These are phyloP conservation scores for Populus tremula DNA, from an alignment of 345 rosid genomes.

Conservation along the genomic window DNA sequence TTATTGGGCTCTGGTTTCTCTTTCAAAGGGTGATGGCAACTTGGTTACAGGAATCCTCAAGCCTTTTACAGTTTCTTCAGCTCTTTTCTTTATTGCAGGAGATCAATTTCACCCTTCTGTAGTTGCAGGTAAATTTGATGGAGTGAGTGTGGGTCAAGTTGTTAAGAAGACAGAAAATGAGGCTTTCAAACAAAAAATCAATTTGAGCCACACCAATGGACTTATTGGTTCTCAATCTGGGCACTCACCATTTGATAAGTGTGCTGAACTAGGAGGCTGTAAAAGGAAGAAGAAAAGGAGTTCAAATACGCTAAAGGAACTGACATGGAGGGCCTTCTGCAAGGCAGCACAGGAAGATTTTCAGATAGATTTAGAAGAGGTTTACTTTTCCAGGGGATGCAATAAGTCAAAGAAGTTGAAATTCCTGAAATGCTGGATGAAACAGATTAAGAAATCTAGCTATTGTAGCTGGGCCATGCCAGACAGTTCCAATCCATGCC, in stretches of 20 bases:
- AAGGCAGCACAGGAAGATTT: slow-evolving; percentile 47
- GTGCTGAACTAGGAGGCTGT: slow-evolving; percentile 15
- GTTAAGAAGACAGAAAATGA: slow-evolving; percentile 15
- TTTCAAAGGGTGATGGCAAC: slow-evolving; percentile 45
- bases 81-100: slow-evolving; percentile 44
- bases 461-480: slow-evolving; percentile 26
- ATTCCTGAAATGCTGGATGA: slow-evolving; percentile 93
- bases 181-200: slow-evolving; percentile 6
- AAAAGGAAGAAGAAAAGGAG: slow-evolving; percentile 41
- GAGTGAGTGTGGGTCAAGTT: slow-evolving; percentile 14
- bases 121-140: slow-evolving; percentile 6
- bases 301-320: slow-evolving; percentile 37
- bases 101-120: slow-evolving; percentile 25
- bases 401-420: slow-evolving; percentile 65
- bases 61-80: slow-evolving; percentile 71
- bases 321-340: slow-evolving; percentile 59
- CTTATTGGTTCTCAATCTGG: slow-evolving; percentile 22
- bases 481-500: slow-evolving; percentile 26
- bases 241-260: slow-evolving; percentile 16
- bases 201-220: slow-evolving; percentile 10
- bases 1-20: slow-evolving; percentile 59
- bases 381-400: slow-evolving; percentile 47
- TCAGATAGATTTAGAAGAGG: slow-evolving; percentile 55
- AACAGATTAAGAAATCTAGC: slow-evolving; percentile 55
- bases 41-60: slow-evolving; percentile 56